A percentile compares a stretch with the other conserved stretches of the same genome.
Conservation (phyloP, 192 early-diverging fungal species). For the Cetraspora pellucida region DNA sequence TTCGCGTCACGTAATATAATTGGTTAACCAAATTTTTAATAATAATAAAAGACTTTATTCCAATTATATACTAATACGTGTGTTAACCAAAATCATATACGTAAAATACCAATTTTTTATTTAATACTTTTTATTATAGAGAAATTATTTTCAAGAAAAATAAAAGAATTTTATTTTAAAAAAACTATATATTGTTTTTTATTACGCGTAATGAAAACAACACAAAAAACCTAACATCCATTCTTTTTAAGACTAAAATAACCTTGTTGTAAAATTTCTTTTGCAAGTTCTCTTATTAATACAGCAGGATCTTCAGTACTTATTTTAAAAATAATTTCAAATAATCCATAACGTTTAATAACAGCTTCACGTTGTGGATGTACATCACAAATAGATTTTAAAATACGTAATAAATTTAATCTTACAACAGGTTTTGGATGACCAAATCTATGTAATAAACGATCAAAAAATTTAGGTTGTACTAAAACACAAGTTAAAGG, state of each 20-base stretch:
- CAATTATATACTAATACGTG: too few relatives aligned
- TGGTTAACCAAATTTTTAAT: too few relatives aligned
- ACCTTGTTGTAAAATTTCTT: conserved; percentile 40
- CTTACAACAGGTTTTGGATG: conserved; percentile 56
- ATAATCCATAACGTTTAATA: conserved; percentile 40
- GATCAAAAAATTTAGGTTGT: conserved; percentile 40
- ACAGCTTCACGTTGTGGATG: conserved; percentile 42
- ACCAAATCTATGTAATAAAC: conserved; percentile 39
- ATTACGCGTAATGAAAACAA: too few relatives aligned
- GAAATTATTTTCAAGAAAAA: too few relatives aligned
- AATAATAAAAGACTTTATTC: too few relatives aligned
- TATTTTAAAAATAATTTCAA: conserved; percentile 40
- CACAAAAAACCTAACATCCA: too few relatives aligned
- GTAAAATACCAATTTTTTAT: too few relatives aligned
- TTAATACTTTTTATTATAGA: too few relatives aligned
- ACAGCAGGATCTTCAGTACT: conserved; percentile 50
- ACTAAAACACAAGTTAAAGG: conserved; percentile 42
- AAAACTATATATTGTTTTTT: too few relatives aligned
- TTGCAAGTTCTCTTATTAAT: conserved; percentile 54
- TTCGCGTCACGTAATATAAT: too few relatives aligned
- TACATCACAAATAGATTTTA: conserved; percentile 50
- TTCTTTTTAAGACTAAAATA: conserved; percentile 12
- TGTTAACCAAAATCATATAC: too few relatives aligned
- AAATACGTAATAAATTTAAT: conserved; percentile 51
- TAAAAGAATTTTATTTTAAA: too few relatives aligned